These are phyloP conservation scores for Echinosophora koreensis DNA, from an alignment of 306 rosid species.

Conservation along the genomic window DNA sequence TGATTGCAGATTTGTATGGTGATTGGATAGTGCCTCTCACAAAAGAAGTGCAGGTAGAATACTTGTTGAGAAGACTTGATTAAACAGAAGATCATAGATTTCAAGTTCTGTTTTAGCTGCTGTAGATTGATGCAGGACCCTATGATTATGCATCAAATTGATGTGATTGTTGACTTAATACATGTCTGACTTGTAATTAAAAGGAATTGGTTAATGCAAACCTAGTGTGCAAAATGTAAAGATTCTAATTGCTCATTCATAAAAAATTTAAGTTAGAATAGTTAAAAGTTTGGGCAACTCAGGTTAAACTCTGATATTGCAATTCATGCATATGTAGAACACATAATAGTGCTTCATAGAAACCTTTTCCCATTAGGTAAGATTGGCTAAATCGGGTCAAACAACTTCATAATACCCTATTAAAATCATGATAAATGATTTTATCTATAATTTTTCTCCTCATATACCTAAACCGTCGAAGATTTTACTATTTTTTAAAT, in stretches of 20 bases:
- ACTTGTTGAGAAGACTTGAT: constrained; percentile 61
- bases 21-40: constrained; percentile 71
- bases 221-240: background rate
- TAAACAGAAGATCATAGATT: background rate
- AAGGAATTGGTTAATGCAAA: background rate
- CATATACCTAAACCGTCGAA: too few species aligned
- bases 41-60: constrained; percentile 66
- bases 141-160: background rate
- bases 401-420: too few species aligned
- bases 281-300: background rate
- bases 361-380: too few species aligned
- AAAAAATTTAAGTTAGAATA: background rate
- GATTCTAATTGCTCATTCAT: background rate
- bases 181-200: background rate
- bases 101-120: background rate
- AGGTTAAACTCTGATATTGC: background rate
- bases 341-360: background rate
- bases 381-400: too few species aligned
- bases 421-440: too few species aligned
- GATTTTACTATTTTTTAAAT: too few species aligned
- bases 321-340: background rate
- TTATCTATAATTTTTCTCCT: too few species aligned
- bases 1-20: constrained; percentile 57
- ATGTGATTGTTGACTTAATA: background rate
- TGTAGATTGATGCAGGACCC: background rate